A percentile compares a stretch with the other conserved stretches of the same genome.
Evolutionary conservation across 176 grass and related monocot species (phyloP).

Genomic region (Oryza australiensis): DNA sequence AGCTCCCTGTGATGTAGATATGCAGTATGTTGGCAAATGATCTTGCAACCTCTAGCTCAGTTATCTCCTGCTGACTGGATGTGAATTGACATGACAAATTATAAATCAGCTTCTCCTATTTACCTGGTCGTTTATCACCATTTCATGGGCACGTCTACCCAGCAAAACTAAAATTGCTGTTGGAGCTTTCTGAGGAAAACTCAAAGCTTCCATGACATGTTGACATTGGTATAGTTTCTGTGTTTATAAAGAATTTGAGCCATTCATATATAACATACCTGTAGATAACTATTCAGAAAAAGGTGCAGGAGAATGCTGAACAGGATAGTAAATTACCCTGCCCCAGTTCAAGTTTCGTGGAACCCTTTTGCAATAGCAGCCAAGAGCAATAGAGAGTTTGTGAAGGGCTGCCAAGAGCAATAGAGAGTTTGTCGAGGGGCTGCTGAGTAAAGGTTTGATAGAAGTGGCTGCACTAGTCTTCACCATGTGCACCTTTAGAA

Average conservation of each 20-base stretch:
- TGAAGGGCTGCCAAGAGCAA: neutral
- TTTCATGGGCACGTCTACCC: neutral
- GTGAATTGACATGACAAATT: slow-evolving; percentile 33
- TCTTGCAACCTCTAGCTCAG: slow-evolving; percentile 35
- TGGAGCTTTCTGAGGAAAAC: neutral
- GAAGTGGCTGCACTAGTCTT: slow-evolving; percentile 15
- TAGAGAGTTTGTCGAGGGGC: neutral
- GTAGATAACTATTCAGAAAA: slow-evolving; percentile 11
- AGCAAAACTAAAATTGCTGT: neutral
- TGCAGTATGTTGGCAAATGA: slow-evolving; percentile 39
- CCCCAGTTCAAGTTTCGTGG: neutral
- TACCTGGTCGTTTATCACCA: neutral
- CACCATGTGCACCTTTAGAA: slow-evolving; percentile 21
- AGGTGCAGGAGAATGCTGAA: neutral
- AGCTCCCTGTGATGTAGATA: slow-evolving; percentile 49
- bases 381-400: neutral
- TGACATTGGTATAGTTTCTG: neutral
- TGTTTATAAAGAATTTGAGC: neutral
- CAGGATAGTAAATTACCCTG: neutral
- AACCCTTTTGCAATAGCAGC: neutral
- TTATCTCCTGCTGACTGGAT: slow-evolving; percentile 34
- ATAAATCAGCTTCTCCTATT: slow-evolving; percentile 16
- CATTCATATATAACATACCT: neutral
- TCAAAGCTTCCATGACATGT: neutral
- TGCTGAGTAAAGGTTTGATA: slow-evolving; percentile 15